phyloP scores from a whole-genome alignment of 1,284 basidiomycete genomes.

The Moniliella sp. region DNA sequence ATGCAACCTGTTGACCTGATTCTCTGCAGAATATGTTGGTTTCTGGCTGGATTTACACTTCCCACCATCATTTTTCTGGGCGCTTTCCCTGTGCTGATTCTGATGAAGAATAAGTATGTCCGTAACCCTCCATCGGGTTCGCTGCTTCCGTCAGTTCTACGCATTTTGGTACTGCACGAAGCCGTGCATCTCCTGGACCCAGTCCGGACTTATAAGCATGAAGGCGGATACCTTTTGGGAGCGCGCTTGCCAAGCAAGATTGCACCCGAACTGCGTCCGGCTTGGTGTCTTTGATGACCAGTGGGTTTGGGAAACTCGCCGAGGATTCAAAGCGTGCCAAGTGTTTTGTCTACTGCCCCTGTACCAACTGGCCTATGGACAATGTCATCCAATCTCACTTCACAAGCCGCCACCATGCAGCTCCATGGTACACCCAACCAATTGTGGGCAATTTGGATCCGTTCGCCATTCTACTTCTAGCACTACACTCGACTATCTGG shows the following conservation, averaged over 20 bases:
- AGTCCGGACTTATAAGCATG: slow-evolving; percentile 35
- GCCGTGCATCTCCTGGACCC: too few species aligned
- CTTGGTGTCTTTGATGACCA: slow-evolving; percentile 39
- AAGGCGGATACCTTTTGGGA: slow-evolving; percentile 54
- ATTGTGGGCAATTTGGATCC: slow-evolving; percentile 59
- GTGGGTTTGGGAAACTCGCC: slow-evolving; percentile 57
- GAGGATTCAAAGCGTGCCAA: slow-evolving; percentile 60
- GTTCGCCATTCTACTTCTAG: slow-evolving; percentile 38
- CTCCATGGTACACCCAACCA: slow-evolving; percentile 57
- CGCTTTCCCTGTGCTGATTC: slow-evolving; percentile 47
- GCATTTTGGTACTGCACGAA: slow-evolving; percentile 24
- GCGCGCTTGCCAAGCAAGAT: slow-evolving; percentile 39
- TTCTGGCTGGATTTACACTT: slow-evolving; percentile 36
- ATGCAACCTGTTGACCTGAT: too few species aligned
- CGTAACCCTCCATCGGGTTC: slow-evolving; percentile 56
- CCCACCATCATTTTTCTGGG: slow-evolving; percentile 37
- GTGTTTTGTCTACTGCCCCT: slow-evolving; percentile 54
- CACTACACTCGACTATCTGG: slow-evolving; percentile 38
- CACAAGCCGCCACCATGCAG: slow-evolving; percentile 36
- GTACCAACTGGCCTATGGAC: slow-evolving; percentile 37
- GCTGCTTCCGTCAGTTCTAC: slow-evolving; percentile 43
- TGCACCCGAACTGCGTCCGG: slow-evolving; percentile 18
- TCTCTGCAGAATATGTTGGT: slow-evolving; percentile 35
- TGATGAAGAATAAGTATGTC: slow-evolving; percentile 48
- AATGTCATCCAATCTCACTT: slow-evolving; percentile 56